phyloP scores from a whole-genome alignment of 805 yeast species.

The Cyberlindnera mrakii region DNA sequence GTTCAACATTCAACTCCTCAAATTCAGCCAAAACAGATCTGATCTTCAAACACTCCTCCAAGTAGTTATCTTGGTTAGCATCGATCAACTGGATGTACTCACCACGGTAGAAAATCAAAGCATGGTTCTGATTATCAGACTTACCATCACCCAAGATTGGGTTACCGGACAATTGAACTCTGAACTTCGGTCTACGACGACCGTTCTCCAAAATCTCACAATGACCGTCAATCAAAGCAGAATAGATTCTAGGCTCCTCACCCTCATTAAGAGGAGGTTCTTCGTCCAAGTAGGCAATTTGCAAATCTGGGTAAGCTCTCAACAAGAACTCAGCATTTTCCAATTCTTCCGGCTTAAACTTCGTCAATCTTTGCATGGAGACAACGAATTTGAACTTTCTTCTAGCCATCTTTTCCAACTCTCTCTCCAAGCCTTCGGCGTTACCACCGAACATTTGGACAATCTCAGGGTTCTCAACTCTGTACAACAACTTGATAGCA shows the following conservation, averaged over 20 bases:
- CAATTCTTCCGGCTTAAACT: slow-evolving; percentile 66
- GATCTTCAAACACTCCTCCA: slow-evolving; percentile 80
- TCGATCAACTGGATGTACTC: slow-evolving; percentile 80
- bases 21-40: slow-evolving; percentile 79
- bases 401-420: slow-evolving; percentile 84
- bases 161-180: slow-evolving; percentile 75
- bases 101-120: slow-evolving; percentile 75
- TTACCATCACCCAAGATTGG: slow-evolving; percentile 87
- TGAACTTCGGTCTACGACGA: slow-evolving; percentile 69
- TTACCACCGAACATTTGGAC: slow-evolving; percentile 99
- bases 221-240: slow-evolving; percentile 77
- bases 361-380: slow-evolving; percentile 79
- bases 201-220: slow-evolving; percentile 69
- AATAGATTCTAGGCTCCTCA: slow-evolving; percentile 65
- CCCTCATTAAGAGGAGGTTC: slow-evolving; percentile 73
- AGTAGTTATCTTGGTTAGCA: slow-evolving; percentile 82
- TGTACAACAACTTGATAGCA: slow-evolving; percentile 87
- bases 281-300: slow-evolving; percentile 91
- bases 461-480: slow-evolving; percentile 92
- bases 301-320: slow-evolving; percentile 79
- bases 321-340: slow-evolving; percentile 77
- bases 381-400: slow-evolving; percentile 78
- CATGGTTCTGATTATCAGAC: slow-evolving; percentile 81
- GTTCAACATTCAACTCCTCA: slow-evolving; percentile 71
- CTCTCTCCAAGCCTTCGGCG: slow-evolving; percentile 93